These are phyloP conservation scores for Cyamopsis tetragonoloba DNA, from an alignment of 306 rosid genomes.

Conservation along the genomic window DNA sequence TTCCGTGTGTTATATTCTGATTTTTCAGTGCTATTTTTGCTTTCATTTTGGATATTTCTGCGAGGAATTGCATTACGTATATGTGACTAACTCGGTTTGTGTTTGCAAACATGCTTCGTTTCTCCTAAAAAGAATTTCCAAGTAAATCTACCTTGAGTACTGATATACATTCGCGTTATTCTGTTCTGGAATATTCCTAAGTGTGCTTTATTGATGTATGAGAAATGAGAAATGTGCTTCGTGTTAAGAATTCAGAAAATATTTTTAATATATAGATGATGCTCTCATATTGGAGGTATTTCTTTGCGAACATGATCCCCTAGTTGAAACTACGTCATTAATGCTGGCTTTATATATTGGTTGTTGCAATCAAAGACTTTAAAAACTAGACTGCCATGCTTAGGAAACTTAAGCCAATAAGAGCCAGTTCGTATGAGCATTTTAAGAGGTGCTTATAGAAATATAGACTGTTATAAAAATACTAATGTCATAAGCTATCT, in stretches of 20 bases:
- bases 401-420: neutral
- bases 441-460: too few species aligned
- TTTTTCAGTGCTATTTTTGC: neutral
- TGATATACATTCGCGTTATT: neutral
- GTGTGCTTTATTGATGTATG: neutral
- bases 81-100: neutral
- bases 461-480: too few species aligned
- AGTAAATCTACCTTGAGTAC: neutral
- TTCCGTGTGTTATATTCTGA: neutral
- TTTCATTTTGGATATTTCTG: neutral
- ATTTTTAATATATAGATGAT: neutral
- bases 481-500: too few species aligned
- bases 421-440: too few species aligned
- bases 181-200: neutral
- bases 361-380: neutral
- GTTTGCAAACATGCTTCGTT: neutral
- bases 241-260: slow-evolving; percentile 1
- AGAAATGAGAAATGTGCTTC: neutral
- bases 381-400: neutral
- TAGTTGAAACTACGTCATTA: neutral
- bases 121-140: neutral
- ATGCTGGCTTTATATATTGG: slow-evolving; percentile 13
- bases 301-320: neutral
- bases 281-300: neutral
- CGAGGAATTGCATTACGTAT: neutral